Conservation (phyloP, 345 rosid genomes). For the Hypericum androsaemum region DNA sequence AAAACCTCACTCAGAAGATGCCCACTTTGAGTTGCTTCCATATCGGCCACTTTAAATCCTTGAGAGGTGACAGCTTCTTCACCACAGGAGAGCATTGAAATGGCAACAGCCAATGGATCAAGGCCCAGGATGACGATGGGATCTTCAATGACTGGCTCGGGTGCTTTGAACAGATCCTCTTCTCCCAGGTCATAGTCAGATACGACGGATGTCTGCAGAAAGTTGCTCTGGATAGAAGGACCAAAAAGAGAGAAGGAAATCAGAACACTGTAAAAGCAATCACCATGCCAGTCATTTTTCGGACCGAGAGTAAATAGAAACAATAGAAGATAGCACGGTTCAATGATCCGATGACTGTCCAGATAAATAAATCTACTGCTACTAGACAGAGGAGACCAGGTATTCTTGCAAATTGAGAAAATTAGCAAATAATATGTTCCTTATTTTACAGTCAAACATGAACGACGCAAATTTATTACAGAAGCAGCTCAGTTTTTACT, state of each 20-base stretch:
- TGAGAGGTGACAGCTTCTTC: slow-evolving; percentile 52
- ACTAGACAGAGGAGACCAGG: too few species aligned
- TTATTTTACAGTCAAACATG: too few species aligned
- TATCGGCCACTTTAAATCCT: slow-evolving; percentile 48
- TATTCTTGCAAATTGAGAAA: too few species aligned
- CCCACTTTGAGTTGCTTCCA: slow-evolving; percentile 52
- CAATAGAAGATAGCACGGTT: too few species aligned
- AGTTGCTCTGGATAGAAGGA: slow-evolving; percentile 31
- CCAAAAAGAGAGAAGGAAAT: slow-evolving; percentile 2
- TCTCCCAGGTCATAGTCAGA: slow-evolving; percentile 81
- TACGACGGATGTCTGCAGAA: slow-evolving; percentile 33
- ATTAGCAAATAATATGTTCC: too few species aligned
- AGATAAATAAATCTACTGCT: too few species aligned
- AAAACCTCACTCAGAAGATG: slow-evolving; percentile 63
- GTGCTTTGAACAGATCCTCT: slow-evolving; percentile 84
- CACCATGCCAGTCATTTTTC: too few species aligned
- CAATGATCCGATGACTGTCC: too few species aligned
- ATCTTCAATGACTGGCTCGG: slow-evolving; percentile 71
- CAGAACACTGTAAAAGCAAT: too few species aligned
- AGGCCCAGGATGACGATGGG: slow-evolving; percentile 33
- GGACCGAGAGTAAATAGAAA: too few species aligned
- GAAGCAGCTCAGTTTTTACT: too few species aligned
- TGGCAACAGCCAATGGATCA: slow-evolving; percentile 69
- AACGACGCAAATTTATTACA: too few species aligned
- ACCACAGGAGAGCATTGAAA: slow-evolving; percentile 68